Evolutionary conservation across 2,329 filamentous ascomycete species (phyloP), one percentile per base, ranked within the genome.

Genomic region (Ceratocystis destructans): DNA sequence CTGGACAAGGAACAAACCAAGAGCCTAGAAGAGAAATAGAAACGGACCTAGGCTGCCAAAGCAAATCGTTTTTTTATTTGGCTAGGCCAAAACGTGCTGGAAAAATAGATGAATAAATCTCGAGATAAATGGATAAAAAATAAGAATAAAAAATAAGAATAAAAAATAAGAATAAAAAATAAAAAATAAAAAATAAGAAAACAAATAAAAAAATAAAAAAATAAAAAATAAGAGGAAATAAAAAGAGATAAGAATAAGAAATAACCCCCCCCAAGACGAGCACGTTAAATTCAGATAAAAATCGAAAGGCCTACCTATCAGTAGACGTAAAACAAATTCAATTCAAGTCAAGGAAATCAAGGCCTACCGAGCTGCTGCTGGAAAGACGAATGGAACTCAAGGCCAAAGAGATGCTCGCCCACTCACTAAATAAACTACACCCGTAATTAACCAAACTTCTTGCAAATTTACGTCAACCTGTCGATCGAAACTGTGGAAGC

Each of bases 1-100:
- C 53, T 59, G 33, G 53, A 59, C 28, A 33, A 59, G 53, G 53
- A 59, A 59, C 15, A 31, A 33, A 33, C 53, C 15, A 59, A 59
- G 28, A 59, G 37, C 25, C 22, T 31, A 59, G 28, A 59, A 59
- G 15, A 59, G 25, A 59, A 59, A 33, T 59, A 31, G 53, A 59
- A 33, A 25, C 28, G 10, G 53, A 10, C 28, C 4, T n/a, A 59
- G 53, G 2, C 28, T 59, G 53, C 28, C 28, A 33, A 31, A 33
- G 53, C n/a, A 37, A 37, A 33, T 37, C 53, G 25, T 0, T n/a
- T 20, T 31, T 59, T 57, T 55, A 25, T 22, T 55, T 25, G 28
- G 12, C 28, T 2, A 31, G 53, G 28, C 28, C n/a, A 59, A 20
- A 59, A 59, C 1, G 28, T 37, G 53, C 2, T n/a, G 7, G 1